A percentile compares a stretch with the other conserved stretches of the same genome.
These are phyloP conservation scores for Candida xiaguanensis DNA, from an alignment of 805 yeast species.

Conservation along the genomic window DNA sequence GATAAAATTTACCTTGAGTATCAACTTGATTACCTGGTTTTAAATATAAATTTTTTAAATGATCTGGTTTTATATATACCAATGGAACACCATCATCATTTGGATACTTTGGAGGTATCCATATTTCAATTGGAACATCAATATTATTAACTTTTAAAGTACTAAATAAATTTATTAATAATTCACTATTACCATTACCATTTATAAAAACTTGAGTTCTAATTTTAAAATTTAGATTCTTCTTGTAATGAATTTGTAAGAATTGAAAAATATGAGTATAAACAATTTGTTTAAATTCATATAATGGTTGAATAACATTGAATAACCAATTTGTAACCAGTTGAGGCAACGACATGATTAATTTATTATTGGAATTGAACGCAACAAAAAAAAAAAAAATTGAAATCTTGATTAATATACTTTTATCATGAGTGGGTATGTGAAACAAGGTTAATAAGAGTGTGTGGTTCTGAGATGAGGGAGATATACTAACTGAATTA, in stretches of 20 bases:
- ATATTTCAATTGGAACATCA: slow-evolving; percentile 55
- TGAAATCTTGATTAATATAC: not conserved
- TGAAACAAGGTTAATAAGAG: slow-evolving; percentile 1
- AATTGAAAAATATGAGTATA: slow-evolving; percentile 62
- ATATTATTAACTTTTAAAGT: slow-evolving; percentile 32
- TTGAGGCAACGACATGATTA: slow-evolving; percentile 16
- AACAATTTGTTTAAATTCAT: slow-evolving; percentile 50
- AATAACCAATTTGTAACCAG: slow-evolving; percentile 38
- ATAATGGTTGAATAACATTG: slow-evolving; percentile 48
- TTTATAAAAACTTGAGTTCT: slow-evolving; percentile 55
- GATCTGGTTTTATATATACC: slow-evolving; percentile 59
- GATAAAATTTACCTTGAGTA: slow-evolving; percentile 65
- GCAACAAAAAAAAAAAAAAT: not conserved
- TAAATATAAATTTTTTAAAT: slow-evolving; percentile 34
- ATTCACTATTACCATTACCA: slow-evolving; percentile 53
- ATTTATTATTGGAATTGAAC: not conserved
- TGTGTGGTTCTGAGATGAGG: too few species aligned
- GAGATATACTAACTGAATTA: slow-evolving; percentile 7
- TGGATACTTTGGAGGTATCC: slow-evolving; percentile 79
- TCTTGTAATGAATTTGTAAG: slow-evolving; percentile 43
- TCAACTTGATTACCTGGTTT: slow-evolving; percentile 67
- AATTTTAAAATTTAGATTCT: slow-evolving; percentile 48
- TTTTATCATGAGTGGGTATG: slow-evolving; percentile 19
- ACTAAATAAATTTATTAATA: slow-evolving; percentile 67
- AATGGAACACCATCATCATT: slow-evolving; percentile 49